phyloP scores from a whole-genome alignment of 208 protist species.

The Kentomonas sorsogonicus region DNA sequence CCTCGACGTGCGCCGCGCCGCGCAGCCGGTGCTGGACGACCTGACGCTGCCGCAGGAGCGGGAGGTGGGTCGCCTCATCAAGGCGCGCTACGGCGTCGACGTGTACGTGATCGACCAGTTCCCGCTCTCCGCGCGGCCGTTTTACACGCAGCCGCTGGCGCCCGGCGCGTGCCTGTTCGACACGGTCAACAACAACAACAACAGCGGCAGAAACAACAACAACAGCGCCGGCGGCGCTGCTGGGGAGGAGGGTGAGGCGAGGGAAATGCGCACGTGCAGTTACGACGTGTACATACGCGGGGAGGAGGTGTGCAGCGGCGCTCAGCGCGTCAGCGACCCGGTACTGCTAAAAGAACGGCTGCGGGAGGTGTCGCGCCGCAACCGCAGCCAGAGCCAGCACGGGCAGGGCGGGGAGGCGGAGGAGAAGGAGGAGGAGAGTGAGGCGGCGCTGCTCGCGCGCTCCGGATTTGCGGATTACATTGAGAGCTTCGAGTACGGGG shows the following conservation, averaged over 20 bases:
- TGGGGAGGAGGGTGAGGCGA: background rate
- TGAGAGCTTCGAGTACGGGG: conserved; percentile 96
- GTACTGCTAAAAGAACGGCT: too few species aligned
- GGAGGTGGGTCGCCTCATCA: conserved; percentile 91
- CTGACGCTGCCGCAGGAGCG: conserved; percentile 90
- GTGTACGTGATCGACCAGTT: conserved; percentile 98
- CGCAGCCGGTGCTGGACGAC: too few species aligned
- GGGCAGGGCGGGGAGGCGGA: too few species aligned
- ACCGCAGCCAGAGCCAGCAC: too few species aligned
- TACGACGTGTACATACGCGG: conserved; percentile 99
- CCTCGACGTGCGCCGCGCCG: too few species aligned
- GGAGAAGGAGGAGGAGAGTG: too few species aligned
- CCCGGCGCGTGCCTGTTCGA: too few species aligned
- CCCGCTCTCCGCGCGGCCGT: conserved; percentile 92
- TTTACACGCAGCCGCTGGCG: conserved; percentile 99
- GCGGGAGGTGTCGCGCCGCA: too few species aligned
- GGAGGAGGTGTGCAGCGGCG: conserved; percentile 99
- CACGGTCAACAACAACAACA: too few species aligned
- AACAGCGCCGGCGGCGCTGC: too few species aligned
- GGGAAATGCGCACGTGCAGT: conserved; percentile 32
- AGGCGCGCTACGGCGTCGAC: conserved; percentile 96
- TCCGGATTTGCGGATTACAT: conserved; percentile 93
- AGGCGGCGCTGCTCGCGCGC: too few species aligned
- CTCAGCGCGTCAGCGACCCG: conserved; percentile 97
- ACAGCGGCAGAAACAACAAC: too few species aligned